phyloP scores from a whole-genome alignment of 805 yeast genomes.

The Lipomyces chichibuensis region DNA sequence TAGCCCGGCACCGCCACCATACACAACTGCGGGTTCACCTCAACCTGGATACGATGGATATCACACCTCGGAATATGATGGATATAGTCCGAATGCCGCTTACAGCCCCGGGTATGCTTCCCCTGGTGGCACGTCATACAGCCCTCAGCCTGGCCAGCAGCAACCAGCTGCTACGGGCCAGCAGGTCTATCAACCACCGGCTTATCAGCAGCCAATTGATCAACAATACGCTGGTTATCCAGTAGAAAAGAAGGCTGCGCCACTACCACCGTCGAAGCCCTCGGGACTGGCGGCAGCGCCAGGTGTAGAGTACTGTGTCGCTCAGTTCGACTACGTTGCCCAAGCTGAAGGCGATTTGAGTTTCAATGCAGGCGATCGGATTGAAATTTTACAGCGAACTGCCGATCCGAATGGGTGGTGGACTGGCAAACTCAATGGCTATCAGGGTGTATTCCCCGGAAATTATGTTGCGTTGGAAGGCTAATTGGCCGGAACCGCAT shows the following conservation, averaged over 20 bases:
- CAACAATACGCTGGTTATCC: constrained; percentile 22
- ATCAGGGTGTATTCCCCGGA: constrained; percentile 92
- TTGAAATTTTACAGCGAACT: constrained; percentile 80
- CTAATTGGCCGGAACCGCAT: neutral
- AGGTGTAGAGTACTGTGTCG: constrained; percentile 63
- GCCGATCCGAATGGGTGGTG: constrained; percentile 94
- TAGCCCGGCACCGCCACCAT: constrained; percentile 44
- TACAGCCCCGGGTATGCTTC: constrained; percentile 10
- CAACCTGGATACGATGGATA: constrained; percentile 2
- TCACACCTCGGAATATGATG: constrained; percentile 4
- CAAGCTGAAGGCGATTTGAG: constrained; percentile 91
- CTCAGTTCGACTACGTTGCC: constrained; percentile 87
- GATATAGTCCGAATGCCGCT: neutral
- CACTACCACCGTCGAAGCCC: constrained; percentile 43
- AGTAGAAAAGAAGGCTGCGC: constrained; percentile 28
- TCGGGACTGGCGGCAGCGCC: constrained; percentile 42
- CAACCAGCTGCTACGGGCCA: constrained; percentile 18
- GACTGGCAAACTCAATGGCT: constrained; percentile 88
- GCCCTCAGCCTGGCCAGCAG: constrained; percentile 9
- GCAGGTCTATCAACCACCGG: constrained; percentile 17
- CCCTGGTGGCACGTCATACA: constrained; percentile 5
- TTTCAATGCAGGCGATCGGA: constrained; percentile 84
- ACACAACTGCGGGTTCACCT: constrained; percentile 12
- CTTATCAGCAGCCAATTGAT: constrained; percentile 17
- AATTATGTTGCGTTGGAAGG: constrained; percentile 76